phyloP scores from a whole-genome alignment of 768 basidiomycete species.

The Lactarius sanguifluus region DNA sequence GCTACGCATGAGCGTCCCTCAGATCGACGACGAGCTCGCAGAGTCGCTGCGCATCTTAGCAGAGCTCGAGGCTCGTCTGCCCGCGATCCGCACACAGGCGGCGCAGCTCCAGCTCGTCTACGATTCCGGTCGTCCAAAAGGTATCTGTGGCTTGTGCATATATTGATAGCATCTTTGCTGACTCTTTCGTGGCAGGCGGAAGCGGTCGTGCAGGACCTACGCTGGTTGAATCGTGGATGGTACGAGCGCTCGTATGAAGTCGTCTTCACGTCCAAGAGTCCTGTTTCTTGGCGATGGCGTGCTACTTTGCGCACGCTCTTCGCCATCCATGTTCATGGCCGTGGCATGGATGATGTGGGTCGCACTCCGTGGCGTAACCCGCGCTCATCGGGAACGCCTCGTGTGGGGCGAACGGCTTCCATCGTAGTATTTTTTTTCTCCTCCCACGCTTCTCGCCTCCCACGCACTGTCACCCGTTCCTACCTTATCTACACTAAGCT shows the following conservation, averaged over 20 bases:
- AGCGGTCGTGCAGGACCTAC: constrained; percentile 59
- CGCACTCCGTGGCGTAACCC: constrained; percentile 62
- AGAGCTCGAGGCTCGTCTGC: constrained; percentile 58
- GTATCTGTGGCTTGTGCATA: constrained; percentile 37
- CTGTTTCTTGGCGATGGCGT: constrained; percentile 74
- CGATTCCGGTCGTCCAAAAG: constrained; percentile 68
- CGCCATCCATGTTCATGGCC: constrained; percentile 50
- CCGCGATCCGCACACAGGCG: constrained; percentile 61
- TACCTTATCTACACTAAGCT: not conserved
- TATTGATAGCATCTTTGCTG: not conserved
- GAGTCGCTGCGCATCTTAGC: constrained; percentile 57
- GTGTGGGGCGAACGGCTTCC: constrained; percentile 81
- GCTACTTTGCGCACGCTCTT: constrained; percentile 49
- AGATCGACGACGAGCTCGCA: constrained; percentile 59
- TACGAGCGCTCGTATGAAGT: constrained; percentile 72
- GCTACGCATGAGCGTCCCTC: constrained; percentile 57
- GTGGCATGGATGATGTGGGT: constrained; percentile 59
- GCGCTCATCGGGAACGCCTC: constrained; percentile 70
- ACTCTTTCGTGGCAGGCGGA: constrained; percentile 49
- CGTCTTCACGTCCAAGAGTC: constrained; percentile 70
- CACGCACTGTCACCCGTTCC: not conserved
- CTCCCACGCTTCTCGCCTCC: not conserved
- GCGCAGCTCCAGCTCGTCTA: constrained; percentile 63
- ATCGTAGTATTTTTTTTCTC: constrained; percentile 43
- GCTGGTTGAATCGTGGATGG: constrained; percentile 78